Evolutionary conservation across 148 eudicot species (phyloP).

Genomic region (Rheum nobile): DNA sequence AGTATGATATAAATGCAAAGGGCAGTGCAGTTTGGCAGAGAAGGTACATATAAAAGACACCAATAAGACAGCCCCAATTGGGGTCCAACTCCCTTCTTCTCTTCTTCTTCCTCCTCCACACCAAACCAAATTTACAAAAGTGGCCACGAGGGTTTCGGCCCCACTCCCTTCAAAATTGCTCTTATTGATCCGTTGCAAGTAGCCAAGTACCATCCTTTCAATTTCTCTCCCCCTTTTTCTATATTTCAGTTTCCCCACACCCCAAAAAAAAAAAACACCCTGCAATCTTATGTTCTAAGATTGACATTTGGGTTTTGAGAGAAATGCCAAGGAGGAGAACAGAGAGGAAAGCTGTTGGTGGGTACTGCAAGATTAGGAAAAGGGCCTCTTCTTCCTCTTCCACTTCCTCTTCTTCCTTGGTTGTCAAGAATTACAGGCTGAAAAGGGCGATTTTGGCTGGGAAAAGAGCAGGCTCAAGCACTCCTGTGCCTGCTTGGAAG

Average conservation of each 20-base stretch:
- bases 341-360: constrained; percentile 16
- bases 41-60: constrained; percentile 1
- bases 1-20: background rate
- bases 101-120: background rate
- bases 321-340: constrained; percentile 26
- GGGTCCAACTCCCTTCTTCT: background rate
- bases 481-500: constrained; percentile 66
- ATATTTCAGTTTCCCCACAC: background rate
- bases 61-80: background rate
- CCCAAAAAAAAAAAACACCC: background rate
- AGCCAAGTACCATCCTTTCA: background rate
- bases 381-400: constrained; percentile 45
- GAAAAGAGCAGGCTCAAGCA: constrained; percentile 35
- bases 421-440: constrained; percentile 35
- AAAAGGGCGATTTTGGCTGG: constrained; percentile 54
- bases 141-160: background rate
- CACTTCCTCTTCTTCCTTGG: constrained; percentile 25
- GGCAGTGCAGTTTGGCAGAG: background rate
- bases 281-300: background rate
- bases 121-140: background rate
- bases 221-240: background rate
- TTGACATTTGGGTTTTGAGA: background rate
- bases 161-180: background rate
- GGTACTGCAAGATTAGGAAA: constrained; percentile 53
- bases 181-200: background rate